These are phyloP conservation scores for Xylariaceae sp. DNA, from an alignment of 2,329 filamentous ascomycete genomes.

Conservation along the genomic window DNA sequence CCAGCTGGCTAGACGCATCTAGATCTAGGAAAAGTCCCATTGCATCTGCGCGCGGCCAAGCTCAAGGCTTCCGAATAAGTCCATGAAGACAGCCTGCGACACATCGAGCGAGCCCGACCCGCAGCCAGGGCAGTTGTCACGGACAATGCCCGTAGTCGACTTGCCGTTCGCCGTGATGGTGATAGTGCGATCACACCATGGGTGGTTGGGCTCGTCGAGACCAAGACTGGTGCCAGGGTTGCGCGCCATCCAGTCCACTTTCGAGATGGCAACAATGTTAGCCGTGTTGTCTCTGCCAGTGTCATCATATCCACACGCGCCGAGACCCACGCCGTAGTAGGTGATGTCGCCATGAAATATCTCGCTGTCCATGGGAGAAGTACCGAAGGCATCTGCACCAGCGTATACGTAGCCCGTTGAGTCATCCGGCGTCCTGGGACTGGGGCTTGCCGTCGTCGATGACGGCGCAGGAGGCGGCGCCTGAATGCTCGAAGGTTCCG, in stretches of 20 bases:
- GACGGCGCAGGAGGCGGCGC: neutral
- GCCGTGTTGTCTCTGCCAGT: slow-evolving; percentile 48
- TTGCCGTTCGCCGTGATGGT: slow-evolving; percentile 54
- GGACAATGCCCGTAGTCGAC: slow-evolving; percentile 52
- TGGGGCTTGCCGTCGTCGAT: neutral
- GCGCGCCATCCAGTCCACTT: slow-evolving; percentile 48
- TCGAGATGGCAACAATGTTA: slow-evolving; percentile 64
- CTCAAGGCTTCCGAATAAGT: slow-evolving; percentile 12
- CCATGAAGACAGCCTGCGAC: slow-evolving; percentile 36
- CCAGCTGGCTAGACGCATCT: neutral
- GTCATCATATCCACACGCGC: slow-evolving; percentile 62
- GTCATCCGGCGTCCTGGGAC: slow-evolving; percentile 15
- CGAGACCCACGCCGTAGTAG: slow-evolving; percentile 65
- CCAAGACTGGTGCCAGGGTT: slow-evolving; percentile 48
- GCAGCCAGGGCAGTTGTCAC: slow-evolving; percentile 75
- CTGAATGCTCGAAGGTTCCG: neutral
- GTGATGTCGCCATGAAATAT: slow-evolving; percentile 60
- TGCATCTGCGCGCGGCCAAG: slow-evolving; percentile 18
- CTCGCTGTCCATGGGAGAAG: slow-evolving; percentile 27
- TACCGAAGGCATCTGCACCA: slow-evolving; percentile 25
- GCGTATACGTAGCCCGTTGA: slow-evolving; percentile 22
- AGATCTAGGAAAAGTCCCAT: slow-evolving; percentile 26
- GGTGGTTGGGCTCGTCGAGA: slow-evolving; percentile 43
- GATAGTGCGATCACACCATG: slow-evolving; percentile 64
- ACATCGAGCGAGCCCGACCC: slow-evolving; percentile 51